Base-by-base conservation (phyloP, 495 filamentous ascomycete genomes). In the Collariella sp. region DNA sequence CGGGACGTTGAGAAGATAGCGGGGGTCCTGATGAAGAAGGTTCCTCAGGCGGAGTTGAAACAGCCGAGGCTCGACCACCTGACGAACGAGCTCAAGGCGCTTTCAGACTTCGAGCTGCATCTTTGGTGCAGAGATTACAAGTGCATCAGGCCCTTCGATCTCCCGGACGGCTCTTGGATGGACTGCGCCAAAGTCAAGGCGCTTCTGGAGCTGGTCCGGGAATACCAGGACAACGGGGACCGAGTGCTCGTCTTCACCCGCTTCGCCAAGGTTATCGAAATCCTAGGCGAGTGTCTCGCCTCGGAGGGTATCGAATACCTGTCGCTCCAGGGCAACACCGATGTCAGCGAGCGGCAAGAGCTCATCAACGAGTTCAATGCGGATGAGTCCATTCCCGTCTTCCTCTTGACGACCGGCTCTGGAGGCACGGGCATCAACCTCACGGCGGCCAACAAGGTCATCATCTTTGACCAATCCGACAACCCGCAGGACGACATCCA, bases 401-500 rank as follows among this genome's bases (percentile, higher is more conserved):
- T 98, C 70, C 77, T 98, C 33, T 78, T 98, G 1, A 91, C 87
- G 1, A 98, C 93, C 7, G 91, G 88, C 55, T 89, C 93, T 9
- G 93, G 93, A 18, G 93, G 93, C 34, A 89, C 91, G 3, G 93
- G 93, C 15, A 95, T 98, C 71, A 98, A 98, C 69, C 68, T 98
- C 31, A 88, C 89, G 12, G 87, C 84, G 39, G 94, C 93, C 3
- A 97, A 97, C 72, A 96, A 95, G 74, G 91, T 98, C 55, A 81
- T 98, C 67, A 91, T 98, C 62, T 96, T 97, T 64, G 93, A 98
- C 68, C 87, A 86, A 47, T 85, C 80, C 26, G 96, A 97, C 70
- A 98, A 98, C 61, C 93, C 93, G 0, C 93, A 98, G 67, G 90
- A 96, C 52, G 93, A 98, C 63, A 79, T 93, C 1, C 93, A 98